Evolutionary conservation across 179 eudicot genomes (phyloP).

Genomic region (Heliamphora ciliata): DNA sequence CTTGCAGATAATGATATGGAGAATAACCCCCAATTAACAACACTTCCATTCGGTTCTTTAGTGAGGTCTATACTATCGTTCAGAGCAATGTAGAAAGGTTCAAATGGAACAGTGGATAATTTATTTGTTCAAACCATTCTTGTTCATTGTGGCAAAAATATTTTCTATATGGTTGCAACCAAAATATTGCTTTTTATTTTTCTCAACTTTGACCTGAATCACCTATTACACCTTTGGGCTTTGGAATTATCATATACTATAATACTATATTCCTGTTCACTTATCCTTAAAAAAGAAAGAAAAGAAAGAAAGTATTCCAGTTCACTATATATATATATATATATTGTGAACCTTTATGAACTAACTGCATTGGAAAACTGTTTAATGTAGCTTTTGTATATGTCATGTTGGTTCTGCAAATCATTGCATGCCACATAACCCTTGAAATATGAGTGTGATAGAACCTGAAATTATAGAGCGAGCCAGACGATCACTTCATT

Average conservation of each 20-base stretch:
- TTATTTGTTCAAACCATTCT: background rate
- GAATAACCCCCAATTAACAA: background rate
- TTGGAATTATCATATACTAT: too few species aligned
- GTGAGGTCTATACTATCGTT: background rate
- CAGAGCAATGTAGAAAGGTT: background rate
- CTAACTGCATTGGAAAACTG: background rate
- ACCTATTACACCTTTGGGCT: too few species aligned
- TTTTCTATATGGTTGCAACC: background rate
- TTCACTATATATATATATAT: background rate
- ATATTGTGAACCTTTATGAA: background rate
- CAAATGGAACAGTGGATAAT: background rate
- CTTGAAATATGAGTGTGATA: background rate
- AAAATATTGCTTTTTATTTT: too few species aligned
- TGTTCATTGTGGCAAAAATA: background rate
- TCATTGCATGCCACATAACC: background rate
- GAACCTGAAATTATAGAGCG: background rate
- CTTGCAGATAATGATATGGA: background rate
- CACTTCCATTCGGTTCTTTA: background rate
- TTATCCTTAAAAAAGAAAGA: too few species aligned
- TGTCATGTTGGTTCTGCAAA: background rate
- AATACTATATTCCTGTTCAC: too few species aligned
- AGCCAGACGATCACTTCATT: too few species aligned
- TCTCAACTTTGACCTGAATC: too few species aligned
- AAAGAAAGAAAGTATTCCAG: background rate
- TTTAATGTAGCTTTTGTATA: background rate